Evolutionary conservation across 345 rosid genomes (phyloP).

Genomic region (Syzygium jambos): DNA sequence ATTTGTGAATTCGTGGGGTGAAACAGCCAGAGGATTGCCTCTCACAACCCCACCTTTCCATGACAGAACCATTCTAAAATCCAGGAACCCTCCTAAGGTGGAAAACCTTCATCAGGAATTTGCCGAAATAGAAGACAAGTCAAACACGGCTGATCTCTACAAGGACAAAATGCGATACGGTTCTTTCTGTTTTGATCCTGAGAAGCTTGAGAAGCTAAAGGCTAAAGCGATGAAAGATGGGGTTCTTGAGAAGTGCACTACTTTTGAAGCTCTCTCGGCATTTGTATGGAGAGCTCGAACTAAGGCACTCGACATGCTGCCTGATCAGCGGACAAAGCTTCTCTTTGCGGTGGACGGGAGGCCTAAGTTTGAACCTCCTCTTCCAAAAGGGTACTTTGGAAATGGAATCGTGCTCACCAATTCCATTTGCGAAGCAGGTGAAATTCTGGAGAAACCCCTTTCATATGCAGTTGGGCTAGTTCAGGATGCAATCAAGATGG

Average conservation of each 20-base stretch:
- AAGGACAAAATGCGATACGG: slow-evolving; percentile 41
- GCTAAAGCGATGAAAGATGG: slow-evolving; percentile 41
- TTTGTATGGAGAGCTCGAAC: slow-evolving; percentile 87
- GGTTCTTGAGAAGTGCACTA: slow-evolving; percentile 44
- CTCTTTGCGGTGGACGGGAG: slow-evolving; percentile 87
- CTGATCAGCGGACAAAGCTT: slow-evolving; percentile 70
- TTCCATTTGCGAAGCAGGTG: slow-evolving; percentile 57
- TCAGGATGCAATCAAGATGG: slow-evolving; percentile 66
- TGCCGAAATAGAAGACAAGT: slow-evolving; percentile 51
- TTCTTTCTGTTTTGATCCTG: slow-evolving; percentile 67
- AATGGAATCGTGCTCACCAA: slow-evolving; percentile 83
- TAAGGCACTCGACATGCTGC: slow-evolving; percentile 48
- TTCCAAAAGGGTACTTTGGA: slow-evolving; percentile 83
- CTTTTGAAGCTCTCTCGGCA: slow-evolving; percentile 75
- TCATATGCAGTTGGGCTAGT: slow-evolving; percentile 56
- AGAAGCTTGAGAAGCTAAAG: slow-evolving; percentile 62
- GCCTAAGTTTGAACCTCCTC: slow-evolving; percentile 61
- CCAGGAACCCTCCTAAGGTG: slow-evolving; percentile 46
- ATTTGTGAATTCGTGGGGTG: slow-evolving; percentile 80
- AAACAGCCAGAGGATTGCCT: slow-evolving; percentile 64
- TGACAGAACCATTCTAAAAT: slow-evolving; percentile 46
- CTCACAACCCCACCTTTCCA: slow-evolving; percentile 44
- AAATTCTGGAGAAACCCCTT: slow-evolving; percentile 48
- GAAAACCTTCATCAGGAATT: slow-evolving; percentile 59
- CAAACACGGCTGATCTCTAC: slow-evolving; percentile 37